A percentile compares a stretch with the other conserved stretches of the same genome.
Conservation (phyloP, 1,284 basidiomycete genomes). For the Naganishia sp. region DNA sequence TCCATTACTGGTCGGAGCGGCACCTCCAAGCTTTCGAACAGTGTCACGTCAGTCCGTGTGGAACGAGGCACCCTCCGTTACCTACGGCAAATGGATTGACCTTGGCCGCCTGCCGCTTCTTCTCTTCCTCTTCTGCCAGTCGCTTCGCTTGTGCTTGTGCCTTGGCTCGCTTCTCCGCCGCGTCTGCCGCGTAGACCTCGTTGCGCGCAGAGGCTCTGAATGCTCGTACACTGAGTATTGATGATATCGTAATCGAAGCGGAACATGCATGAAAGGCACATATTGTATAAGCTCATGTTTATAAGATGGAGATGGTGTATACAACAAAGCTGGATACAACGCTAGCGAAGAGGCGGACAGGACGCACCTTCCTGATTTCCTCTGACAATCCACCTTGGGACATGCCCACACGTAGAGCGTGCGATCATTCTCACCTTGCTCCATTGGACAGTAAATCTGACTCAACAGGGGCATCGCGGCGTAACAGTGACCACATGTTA, state of each 20-base stretch:
- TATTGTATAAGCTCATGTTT: slow-evolving; percentile 28
- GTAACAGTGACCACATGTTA: slow-evolving; percentile 47
- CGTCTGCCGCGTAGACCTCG: slow-evolving; percentile 52
- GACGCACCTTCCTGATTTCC: slow-evolving; percentile 48
- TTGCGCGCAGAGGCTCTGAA: slow-evolving; percentile 51
- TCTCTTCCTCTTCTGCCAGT: slow-evolving; percentile 40
- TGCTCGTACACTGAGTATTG: slow-evolving; percentile 45
- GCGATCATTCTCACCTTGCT: slow-evolving; percentile 53
- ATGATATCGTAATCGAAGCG: not conserved
- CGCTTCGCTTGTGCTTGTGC: slow-evolving; percentile 41
- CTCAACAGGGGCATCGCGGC: slow-evolving; percentile 49
- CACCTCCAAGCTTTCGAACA: not conserved
- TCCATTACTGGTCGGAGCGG: not conserved
- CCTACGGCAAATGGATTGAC: slow-evolving; percentile 53
- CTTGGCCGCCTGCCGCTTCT: slow-evolving; percentile 42
- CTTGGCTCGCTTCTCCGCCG: slow-evolving; percentile 33
- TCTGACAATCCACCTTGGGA: slow-evolving; percentile 45
- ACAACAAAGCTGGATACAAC: slow-evolving; percentile 16
- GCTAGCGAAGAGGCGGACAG: slow-evolving; percentile 4
- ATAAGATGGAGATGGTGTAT: slow-evolving; percentile 6
- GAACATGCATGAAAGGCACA: slow-evolving; percentile 10
- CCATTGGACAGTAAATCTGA: slow-evolving; percentile 54
- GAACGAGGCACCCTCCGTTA: not conserved
- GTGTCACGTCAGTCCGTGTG: not conserved
- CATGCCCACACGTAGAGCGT: slow-evolving; percentile 54